A percentile compares a stretch with the other conserved stretches of the same genome.
These are phyloP conservation scores for Talaromyces sp. DNA, from an alignment of 2,329 filamentous ascomycete species.

Conservation along the genomic window DNA sequence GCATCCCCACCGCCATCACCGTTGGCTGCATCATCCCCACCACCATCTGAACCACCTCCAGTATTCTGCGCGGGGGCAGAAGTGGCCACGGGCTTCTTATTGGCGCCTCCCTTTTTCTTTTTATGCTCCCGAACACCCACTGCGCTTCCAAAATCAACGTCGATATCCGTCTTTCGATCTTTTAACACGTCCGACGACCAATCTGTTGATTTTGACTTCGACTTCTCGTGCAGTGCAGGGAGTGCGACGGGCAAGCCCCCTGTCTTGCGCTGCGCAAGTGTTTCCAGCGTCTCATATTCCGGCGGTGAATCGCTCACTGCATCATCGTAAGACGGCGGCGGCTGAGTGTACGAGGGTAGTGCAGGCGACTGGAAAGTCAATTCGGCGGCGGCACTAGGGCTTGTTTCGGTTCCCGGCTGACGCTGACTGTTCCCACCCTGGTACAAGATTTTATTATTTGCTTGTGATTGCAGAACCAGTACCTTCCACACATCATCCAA, in stretches of 20 bases:
- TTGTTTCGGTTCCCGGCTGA: background rate
- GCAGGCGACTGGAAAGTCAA: conserved; percentile 14
- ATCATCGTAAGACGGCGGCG: conserved; percentile 38
- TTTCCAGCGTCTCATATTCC: conserved; percentile 33
- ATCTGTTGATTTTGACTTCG: conserved; percentile 4
- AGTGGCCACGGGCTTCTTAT: conserved; percentile 21
- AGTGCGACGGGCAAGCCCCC: conserved; percentile 1
- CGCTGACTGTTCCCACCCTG: background rate
- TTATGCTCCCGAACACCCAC: conserved; percentile 38
- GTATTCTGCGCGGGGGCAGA: conserved; percentile 15
- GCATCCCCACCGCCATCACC: conserved; percentile 40
- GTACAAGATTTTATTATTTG: background rate
- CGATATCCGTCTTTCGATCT: conserved; percentile 10
- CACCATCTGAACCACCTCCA: conserved; percentile 31
- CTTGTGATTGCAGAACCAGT: background rate
- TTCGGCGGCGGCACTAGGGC: conserved; percentile 2
- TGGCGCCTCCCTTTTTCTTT: conserved; percentile 32
- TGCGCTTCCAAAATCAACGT: conserved; percentile 29
- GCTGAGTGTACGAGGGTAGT: conserved; percentile 23
- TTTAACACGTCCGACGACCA: conserved; percentile 11
- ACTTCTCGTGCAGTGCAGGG: conserved; percentile 3
- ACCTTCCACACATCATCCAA: conserved; percentile 16
- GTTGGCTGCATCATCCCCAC: conserved; percentile 22
- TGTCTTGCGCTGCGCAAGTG: conserved; percentile 29
- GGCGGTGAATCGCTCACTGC: conserved; percentile 38